A percentile compares a stretch with the other conserved stretches of the same genome.
Conservation (phyloP, 257 asterid genomes). For the Lycium barbarum region DNA sequence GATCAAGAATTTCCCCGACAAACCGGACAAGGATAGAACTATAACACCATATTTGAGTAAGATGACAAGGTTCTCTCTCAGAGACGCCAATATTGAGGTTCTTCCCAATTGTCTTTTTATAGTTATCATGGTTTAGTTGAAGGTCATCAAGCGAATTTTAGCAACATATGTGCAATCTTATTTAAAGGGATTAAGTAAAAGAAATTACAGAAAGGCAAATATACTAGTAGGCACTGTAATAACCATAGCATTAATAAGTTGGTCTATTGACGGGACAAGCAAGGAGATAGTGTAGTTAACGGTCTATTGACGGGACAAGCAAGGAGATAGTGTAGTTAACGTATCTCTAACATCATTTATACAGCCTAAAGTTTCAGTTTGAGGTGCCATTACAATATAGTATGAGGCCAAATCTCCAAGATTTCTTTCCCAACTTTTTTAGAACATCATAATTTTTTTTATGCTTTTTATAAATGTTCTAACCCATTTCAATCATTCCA, state of each 20-base stretch:
- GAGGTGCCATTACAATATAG: conserved; percentile 12
- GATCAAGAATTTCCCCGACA: background rate
- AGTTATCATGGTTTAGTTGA: background rate
- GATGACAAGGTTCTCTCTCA: background rate
- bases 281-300: background rate
- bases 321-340: background rate
- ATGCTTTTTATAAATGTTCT: background rate
- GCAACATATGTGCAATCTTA: conserved; percentile 9
- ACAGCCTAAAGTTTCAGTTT: background rate
- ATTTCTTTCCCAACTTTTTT: background rate
- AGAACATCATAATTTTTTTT: background rate
- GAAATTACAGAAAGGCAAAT: conserved; percentile 10
- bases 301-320: background rate
- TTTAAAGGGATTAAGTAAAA: background rate
- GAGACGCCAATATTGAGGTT: background rate
- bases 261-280: background rate
- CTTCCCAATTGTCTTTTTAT: background rate
- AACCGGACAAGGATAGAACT: background rate
- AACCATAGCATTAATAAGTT: background rate
- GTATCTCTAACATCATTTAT: background rate
- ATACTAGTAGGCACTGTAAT: background rate
- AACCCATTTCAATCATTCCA: background rate
- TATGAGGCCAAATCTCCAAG: conserved; percentile 1
- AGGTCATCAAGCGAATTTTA: background rate
- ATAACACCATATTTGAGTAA: conserved; percentile 18